Evolutionary conservation across 2,329 filamentous ascomycete species (phyloP).

Genomic region (Fusarium siculi): DNA sequence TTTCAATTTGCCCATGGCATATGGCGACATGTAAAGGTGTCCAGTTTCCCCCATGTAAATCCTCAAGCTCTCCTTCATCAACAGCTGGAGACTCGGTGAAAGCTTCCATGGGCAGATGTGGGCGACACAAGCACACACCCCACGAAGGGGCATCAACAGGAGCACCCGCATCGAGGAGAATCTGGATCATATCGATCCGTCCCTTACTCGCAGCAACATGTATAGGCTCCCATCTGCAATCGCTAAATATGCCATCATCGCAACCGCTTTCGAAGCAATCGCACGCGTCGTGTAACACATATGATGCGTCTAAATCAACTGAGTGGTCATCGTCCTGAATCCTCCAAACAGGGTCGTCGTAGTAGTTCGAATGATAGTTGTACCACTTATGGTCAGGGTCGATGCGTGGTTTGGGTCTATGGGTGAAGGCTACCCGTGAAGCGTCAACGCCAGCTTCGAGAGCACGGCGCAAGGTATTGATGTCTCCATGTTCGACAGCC

Average conservation of each 20-base stretch:
- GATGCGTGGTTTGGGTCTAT: constrained; percentile 43
- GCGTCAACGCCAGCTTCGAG: constrained; percentile 41
- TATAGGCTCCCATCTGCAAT: constrained; percentile 44
- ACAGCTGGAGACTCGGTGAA: constrained; percentile 41
- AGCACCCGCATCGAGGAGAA: constrained; percentile 40
- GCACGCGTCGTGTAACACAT: constrained; percentile 40
- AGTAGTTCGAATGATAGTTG: constrained; percentile 44
- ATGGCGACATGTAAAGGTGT: constrained; percentile 44
- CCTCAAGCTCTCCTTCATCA: constrained; percentile 43
- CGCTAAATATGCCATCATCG: constrained; percentile 45
- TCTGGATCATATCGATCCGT: constrained; percentile 42
- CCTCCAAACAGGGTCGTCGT: constrained; percentile 42
- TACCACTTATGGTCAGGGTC: constrained; percentile 40
- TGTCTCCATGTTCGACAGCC: constrained; percentile 40
- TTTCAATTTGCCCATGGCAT: constrained; percentile 39
- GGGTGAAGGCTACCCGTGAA: constrained; percentile 40
- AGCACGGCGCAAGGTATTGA: constrained; percentile 36
- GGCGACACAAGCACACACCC: constrained; percentile 43
- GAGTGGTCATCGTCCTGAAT: constrained; percentile 41
- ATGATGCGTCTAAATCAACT: constrained; percentile 41
- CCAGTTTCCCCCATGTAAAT: constrained; percentile 44
- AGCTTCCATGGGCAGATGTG: constrained; percentile 42
- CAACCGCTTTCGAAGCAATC: constrained; percentile 43
- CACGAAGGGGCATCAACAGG: constrained; percentile 41
- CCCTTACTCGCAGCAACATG: constrained; percentile 44